A percentile compares a stretch with the other conserved stretches of the same genome.
Conservation (phyloP, 805 yeast genomes). For the Wickerhamomyces xylosicus region DNA sequence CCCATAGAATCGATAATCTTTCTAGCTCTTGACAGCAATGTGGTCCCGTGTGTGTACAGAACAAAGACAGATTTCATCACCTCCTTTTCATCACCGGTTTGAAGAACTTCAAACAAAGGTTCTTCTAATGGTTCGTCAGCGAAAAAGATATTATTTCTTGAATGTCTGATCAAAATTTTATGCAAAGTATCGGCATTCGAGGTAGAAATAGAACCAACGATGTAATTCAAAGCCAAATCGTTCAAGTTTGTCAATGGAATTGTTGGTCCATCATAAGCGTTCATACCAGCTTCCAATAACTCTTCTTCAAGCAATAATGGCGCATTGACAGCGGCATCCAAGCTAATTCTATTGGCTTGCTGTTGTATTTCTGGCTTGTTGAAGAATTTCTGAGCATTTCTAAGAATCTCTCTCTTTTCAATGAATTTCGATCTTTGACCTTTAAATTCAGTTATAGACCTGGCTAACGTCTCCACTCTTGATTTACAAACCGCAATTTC, state of each 20-base stretch:
- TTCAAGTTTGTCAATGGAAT: conserved; percentile 12
- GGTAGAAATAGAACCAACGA: conserved; percentile 74
- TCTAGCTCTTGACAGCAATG: conserved; percentile 60
- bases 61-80: conserved; percentile 77
- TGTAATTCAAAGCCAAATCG: conserved; percentile 17
- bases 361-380: conserved; percentile 23
- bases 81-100: conserved; percentile 32
- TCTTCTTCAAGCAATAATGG: conserved; percentile 25
- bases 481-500: conserved; percentile 62
- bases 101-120: conserved; percentile 47
- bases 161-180: conserved; percentile 81
- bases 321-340: conserved; percentile 27
- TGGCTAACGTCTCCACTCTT: conserved; percentile 61
- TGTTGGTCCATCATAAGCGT: not conserved
- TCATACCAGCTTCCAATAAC: conserved; percentile 26
- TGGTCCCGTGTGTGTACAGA: conserved; percentile 83
- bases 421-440: conserved; percentile 52
- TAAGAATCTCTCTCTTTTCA: conserved; percentile 59
- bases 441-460: conserved; percentile 55
- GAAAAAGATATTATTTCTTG: conserved; percentile 85
- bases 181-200: conserved; percentile 61
- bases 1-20: conserved; percentile 87
- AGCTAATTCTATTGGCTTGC: conserved; percentile 22
- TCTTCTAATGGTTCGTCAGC: conserved; percentile 65
- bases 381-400: conserved; percentile 38